phyloP scores from a whole-genome alignment of 495 filamentous ascomycete genomes.

The Cenococcum geophilum region DNA sequence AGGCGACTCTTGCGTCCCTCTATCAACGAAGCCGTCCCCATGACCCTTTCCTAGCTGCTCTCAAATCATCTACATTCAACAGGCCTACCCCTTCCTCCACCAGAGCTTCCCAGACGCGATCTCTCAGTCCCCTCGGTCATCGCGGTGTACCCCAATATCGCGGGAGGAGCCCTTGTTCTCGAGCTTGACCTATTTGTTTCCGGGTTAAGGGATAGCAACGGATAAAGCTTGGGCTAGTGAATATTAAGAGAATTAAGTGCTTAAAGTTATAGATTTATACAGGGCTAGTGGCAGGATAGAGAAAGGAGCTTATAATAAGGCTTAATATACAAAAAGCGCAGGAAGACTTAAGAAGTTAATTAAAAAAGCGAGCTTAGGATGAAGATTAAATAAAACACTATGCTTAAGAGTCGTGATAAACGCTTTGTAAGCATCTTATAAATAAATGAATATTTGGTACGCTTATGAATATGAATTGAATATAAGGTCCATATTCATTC shows the following conservation, averaged over 20 bases:
- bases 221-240: too few relatives aligned
- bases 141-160: conserved; percentile 2
- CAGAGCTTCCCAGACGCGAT: neutral
- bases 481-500: too few relatives aligned
- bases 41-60: neutral
- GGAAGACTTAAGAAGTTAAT: neutral
- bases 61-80: conserved; percentile 1
- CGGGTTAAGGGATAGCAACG: neutral
- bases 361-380: neutral
- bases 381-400: neutral
- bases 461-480: too few relatives aligned
- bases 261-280: neutral
- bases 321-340: neutral
- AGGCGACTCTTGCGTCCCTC: too few relatives aligned
- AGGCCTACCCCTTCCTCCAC: neutral
- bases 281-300: neutral
- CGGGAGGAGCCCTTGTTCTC: neutral
- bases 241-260: too few relatives aligned
- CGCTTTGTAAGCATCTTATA: too few relatives aligned
- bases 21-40: neutral
- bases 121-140: neutral
- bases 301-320: neutral
- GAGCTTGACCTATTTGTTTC: neutral
- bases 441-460: too few relatives aligned
- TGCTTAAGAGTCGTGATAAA: neutral